Conservation (phyloP, 148 eudicot species). For the Dianthus caryophyllus region DNA sequence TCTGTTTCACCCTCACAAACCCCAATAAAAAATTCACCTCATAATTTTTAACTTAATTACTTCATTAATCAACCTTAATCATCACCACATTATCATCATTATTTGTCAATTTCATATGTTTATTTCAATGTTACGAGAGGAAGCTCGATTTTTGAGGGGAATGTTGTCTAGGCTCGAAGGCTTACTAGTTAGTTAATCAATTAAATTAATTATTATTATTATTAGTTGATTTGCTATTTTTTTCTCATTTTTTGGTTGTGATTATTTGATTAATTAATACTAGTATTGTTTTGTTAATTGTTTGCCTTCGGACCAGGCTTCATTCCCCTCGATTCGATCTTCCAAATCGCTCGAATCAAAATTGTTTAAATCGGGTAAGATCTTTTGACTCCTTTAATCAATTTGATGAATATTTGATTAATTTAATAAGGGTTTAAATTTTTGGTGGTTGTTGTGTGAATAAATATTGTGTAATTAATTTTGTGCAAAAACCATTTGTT, state of each 20-base stretch:
- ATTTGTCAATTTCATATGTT: not conserved
- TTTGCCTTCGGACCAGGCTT: slow-evolving; percentile 44
- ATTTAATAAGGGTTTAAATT: too few relatives aligned
- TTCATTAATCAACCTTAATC: not conserved
- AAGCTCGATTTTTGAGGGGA: slow-evolving; percentile 47
- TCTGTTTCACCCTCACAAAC: slow-evolving; percentile 25
- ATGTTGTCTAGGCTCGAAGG: slow-evolving; percentile 51
- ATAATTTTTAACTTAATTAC: not conserved
- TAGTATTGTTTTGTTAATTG: not conserved
- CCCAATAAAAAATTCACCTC: slow-evolving; percentile 15
- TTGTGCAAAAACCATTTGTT: too few relatives aligned
- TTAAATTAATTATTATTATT: too few relatives aligned
- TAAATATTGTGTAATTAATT: slow-evolving; percentile 36
- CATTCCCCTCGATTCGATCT: slow-evolving; percentile 40
- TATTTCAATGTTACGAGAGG: not conserved
- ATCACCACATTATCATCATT: not conserved
- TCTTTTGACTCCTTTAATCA: not conserved
- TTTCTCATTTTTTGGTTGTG: too few relatives aligned
- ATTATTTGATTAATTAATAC: too few relatives aligned
- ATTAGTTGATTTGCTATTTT: too few relatives aligned
- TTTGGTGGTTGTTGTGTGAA: slow-evolving; percentile 5
- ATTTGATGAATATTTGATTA: not conserved
- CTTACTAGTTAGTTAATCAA: not conserved
- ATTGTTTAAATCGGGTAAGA: slow-evolving; percentile 16
- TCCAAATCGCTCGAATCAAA: slow-evolving; percentile 8